Base-by-base conservation (phyloP, 257 asterid species). In the Petunia axillaris region DNA sequence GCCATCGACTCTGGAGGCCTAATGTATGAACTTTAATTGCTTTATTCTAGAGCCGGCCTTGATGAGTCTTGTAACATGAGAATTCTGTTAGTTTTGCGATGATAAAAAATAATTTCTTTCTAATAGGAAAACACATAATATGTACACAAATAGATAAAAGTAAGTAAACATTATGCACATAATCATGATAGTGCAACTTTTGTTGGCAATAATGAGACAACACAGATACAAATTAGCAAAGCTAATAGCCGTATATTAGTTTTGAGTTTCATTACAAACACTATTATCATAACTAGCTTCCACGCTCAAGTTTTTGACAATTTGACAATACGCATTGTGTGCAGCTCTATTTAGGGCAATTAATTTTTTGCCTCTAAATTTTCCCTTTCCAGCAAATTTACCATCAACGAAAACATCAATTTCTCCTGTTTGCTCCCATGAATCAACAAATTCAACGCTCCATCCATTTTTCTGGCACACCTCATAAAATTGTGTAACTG, bases 321-420 rank as follows among this genome's bases (percentile, higher is more conserved):
- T 59, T 2, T 81, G 46, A 0, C 66, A 16, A 39, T 84, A 84
- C 0, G 91, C 92, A 48, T 79, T 15, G 11, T 80, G 25, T 1
- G 94, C 92, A 3, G 96, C 96, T 52, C 91, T 86, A 44, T 85
- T 87, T 11, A 75, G 25, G 2, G 92, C 96, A 76, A 82, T 80
- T 1, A 80, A 11, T 50, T 60, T 89, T 80, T 88, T 91, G 46
- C 82, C 73, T 0, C 2, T 5, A 75, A 81, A 91, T 59, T 82
- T 78, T 0, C 88, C 92, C 15, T 50, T 87, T 0, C 96, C 94
- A 0, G 39, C 82, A 6, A 59, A 76, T 3, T 81, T 9, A 0
- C 66, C 84, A 2, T 84, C 80, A 2, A 88, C 82, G 3, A 60
- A 65, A 14, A 81, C 62, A 79, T 82, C 83, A 3, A 86, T n/a